Base-by-base conservation (phyloP, 2,329 filamentous ascomycete genomes). In the Akanthomyces dipterigenus region DNA sequence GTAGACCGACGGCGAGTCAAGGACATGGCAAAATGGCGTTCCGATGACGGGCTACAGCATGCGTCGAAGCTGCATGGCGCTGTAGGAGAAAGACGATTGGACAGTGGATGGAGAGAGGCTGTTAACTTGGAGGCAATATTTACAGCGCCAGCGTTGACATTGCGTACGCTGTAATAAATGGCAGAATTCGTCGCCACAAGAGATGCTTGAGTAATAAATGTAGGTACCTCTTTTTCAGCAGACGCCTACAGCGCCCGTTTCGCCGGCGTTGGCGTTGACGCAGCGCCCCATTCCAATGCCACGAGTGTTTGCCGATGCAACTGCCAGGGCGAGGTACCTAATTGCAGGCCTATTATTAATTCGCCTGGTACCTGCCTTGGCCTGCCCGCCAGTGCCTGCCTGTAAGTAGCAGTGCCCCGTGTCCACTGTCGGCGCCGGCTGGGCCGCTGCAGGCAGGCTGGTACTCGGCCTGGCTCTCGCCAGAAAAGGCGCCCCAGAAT, bases 401-500 rank as follows among this genome's bases (percentile, higher is more conserved):
- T 11, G 5, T 9, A 34, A 8, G 12, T 38, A 14, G n/a, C 43
- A 20, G 20, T 24, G 43, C 11, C 45, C 45, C 14, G 43, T 28
- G 45, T 18, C 45, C 45, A 48, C 45, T 16, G 12, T 16, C 36
- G 14, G 12, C 36, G 14, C 36, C 16, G 36, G n/a, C n/a, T 9
- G 11, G 12, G 36, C 11, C 28, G 12, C 43, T 12, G 45, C 45
- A 26, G 31, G 22, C 50, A 42, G n/a, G 49, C 50, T 54, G 50
- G 50, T 54, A 54, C 50, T 54, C 50, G 36, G 54, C 40, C 42
- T 58, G 55, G 55, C 55, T 48, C 43, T 58, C 55, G 24, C 53
- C 38, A 8, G 31, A 55, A 34, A 31, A 34, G 18, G n/a, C 48
- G 48, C 48, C 48, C 48, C 26, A 34, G 48, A 34, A 51, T 34